Evolutionary conservation across 441 rosid genomes (phyloP).

Genomic region (Eruca vesicaria): DNA sequence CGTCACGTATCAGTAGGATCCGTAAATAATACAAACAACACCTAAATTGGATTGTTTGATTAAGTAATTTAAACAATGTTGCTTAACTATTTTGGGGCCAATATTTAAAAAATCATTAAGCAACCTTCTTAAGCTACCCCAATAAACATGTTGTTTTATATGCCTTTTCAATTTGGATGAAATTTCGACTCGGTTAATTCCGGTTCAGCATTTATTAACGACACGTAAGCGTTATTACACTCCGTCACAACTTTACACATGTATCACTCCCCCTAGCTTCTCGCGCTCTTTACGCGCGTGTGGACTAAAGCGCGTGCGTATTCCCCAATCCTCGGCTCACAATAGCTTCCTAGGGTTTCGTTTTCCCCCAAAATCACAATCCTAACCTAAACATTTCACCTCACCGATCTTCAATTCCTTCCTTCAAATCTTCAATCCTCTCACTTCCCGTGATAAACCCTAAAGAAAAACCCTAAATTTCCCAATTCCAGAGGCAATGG

Average conservation of each 20-base stretch:
- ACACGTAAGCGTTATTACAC: background rate
- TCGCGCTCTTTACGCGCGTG: background rate
- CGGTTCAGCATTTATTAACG: background rate
- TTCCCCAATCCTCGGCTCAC: background rate
- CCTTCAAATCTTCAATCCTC: background rate
- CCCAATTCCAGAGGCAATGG: constrained; percentile 42
- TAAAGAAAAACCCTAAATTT: constrained; percentile 2
- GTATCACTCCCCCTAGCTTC: background rate
- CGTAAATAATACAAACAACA: no score
- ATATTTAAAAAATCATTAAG: no score
- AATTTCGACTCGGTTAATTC: background rate
- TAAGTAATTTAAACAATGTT: no score
- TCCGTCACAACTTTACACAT: background rate
- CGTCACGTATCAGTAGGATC: no score
- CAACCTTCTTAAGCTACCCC: no score
- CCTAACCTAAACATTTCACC: background rate
- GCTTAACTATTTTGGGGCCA: no score
- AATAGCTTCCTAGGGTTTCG: constrained; percentile 33
- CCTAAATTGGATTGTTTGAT: no score
- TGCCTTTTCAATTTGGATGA: no score
- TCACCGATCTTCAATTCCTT: constrained; percentile 17
- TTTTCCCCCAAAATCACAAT: background rate
- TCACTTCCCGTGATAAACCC: background rate
- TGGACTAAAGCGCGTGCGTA: background rate
- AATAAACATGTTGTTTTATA: no score